phyloP scores from a whole-genome alignment of 169 alveolate genomes.

The Cryptosporidium baileyi region DNA sequence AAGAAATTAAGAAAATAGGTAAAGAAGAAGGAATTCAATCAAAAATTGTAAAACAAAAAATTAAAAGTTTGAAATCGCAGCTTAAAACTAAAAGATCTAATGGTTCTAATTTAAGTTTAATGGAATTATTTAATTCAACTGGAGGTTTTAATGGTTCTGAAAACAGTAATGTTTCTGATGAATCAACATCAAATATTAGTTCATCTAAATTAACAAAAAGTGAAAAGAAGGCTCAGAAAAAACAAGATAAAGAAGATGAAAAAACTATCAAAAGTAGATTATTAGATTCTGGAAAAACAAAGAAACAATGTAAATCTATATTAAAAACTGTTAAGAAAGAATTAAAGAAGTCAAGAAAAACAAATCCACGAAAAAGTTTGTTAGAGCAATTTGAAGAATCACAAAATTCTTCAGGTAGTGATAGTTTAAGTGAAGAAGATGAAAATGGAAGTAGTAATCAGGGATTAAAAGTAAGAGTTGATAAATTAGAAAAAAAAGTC shows the following conservation, averaged over 20 bases:
- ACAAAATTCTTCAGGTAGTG: too few relatives aligned
- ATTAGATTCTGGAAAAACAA: background rate
- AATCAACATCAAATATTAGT: background rate
- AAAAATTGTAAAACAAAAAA: background rate
- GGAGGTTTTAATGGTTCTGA: conserved; percentile 17
- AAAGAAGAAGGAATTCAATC: background rate
- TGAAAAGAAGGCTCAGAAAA: conserved; percentile 35
- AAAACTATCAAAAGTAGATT: background rate
- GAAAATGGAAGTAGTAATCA: too few relatives aligned
- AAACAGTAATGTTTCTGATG: background rate
- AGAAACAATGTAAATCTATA: background rate
- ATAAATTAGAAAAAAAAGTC: too few relatives aligned
- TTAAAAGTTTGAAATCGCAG: conserved; percentile 6
- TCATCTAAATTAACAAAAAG: background rate
- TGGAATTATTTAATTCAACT: background rate
- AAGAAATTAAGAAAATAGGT: conserved; percentile 8
- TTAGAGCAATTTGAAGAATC: too few relatives aligned
- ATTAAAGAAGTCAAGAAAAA: background rate
- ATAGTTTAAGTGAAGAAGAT: too few relatives aligned
- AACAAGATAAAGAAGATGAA: conserved; percentile 21
- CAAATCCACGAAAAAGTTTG: conserved; percentile 2
- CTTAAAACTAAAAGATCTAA: background rate
- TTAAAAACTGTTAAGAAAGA: background rate
- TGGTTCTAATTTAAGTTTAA: background rate
- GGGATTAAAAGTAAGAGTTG: too few relatives aligned